Conservation (phyloP, 1,139 yeast species). For the Fermentozyma sake region DNA sequence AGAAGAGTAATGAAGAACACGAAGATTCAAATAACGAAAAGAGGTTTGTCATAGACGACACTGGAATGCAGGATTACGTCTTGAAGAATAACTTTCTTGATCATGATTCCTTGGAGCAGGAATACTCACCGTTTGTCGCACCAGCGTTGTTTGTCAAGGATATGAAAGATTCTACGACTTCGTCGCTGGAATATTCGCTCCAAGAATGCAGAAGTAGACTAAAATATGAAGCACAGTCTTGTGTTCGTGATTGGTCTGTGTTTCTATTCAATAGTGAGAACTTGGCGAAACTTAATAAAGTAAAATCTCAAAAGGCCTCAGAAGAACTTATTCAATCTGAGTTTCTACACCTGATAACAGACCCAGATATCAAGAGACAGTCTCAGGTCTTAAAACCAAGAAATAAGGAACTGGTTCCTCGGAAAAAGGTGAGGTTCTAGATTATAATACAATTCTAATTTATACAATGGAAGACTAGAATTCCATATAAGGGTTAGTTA, state of each 20-base stretch:
- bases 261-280: slow-evolving; percentile 44
- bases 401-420: not conserved
- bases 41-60: slow-evolving; percentile 48
- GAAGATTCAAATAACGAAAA: slow-evolving; percentile 14
- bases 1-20: slow-evolving; percentile 9
- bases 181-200: not conserved
- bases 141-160: not conserved
- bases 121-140: slow-evolving; percentile 28
- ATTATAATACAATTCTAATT: too few species aligned
- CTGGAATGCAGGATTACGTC: slow-evolving; percentile 54
- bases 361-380: too few species aligned
- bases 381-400: too few species aligned
- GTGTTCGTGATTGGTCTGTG: slow-evolving; percentile 33
- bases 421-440: slow-evolving; percentile 24
- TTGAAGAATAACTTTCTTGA: slow-evolving; percentile 44
- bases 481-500: too few species aligned
- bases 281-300: slow-evolving; percentile 28
- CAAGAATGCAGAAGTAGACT: slow-evolving; percentile 1
- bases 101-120: slow-evolving; percentile 20
- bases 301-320: slow-evolving; percentile 19
- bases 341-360: too few species aligned
- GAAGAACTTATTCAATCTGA: too few species aligned
- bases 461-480: too few species aligned
- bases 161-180: too few species aligned
- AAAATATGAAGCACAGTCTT: too few species aligned